Evolutionary conservation across 2,329 filamentous ascomycete species (phyloP).

Genomic region (Endoconidiophora polonica): DNA sequence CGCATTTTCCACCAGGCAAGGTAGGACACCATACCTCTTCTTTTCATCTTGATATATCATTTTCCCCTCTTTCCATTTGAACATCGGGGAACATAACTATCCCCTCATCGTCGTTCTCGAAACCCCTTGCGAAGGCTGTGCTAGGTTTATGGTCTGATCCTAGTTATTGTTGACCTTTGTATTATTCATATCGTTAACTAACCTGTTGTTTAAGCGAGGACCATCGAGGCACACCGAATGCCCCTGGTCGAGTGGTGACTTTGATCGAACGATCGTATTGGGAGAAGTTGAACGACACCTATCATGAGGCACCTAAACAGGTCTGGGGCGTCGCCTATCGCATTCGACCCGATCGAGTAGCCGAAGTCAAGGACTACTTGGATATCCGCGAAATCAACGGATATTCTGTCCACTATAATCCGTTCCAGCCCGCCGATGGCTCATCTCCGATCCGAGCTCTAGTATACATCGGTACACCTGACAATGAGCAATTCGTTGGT

Average conservation of each 20-base stretch:
- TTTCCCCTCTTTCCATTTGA: not conserved
- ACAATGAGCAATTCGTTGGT: slow-evolving; percentile 82
- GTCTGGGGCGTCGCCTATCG: slow-evolving; percentile 94
- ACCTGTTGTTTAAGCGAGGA: slow-evolving; percentile 42
- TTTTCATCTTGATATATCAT: slow-evolving; percentile 4
- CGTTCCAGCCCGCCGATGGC: slow-evolving; percentile 48
- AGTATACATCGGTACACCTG: slow-evolving; percentile 87
- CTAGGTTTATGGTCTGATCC: too few species aligned
- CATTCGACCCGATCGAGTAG: slow-evolving; percentile 53
- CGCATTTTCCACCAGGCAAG: not conserved
- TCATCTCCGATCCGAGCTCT: slow-evolving; percentile 36
- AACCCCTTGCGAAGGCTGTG: too few species aligned
- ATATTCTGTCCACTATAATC: slow-evolving; percentile 82
- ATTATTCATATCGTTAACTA: too few species aligned
- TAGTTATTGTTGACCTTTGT: too few species aligned
- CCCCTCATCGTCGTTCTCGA: slow-evolving; percentile 4
- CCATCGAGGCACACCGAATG: slow-evolving; percentile 77
- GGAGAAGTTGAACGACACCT: slow-evolving; percentile 56
- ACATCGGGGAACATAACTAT: not conserved
- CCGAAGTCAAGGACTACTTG: slow-evolving; percentile 74
- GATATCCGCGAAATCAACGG: slow-evolving; percentile 96
- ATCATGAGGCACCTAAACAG: slow-evolving; percentile 40
- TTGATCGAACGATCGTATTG: slow-evolving; percentile 75
- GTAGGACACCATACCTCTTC: slow-evolving; percentile 1
- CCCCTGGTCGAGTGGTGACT: slow-evolving; percentile 82